Evolutionary conservation across 2,329 filamentous ascomycete species (phyloP), one percentile per base, ranked within the genome.

Genomic region (Talaromyces sp.): DNA sequence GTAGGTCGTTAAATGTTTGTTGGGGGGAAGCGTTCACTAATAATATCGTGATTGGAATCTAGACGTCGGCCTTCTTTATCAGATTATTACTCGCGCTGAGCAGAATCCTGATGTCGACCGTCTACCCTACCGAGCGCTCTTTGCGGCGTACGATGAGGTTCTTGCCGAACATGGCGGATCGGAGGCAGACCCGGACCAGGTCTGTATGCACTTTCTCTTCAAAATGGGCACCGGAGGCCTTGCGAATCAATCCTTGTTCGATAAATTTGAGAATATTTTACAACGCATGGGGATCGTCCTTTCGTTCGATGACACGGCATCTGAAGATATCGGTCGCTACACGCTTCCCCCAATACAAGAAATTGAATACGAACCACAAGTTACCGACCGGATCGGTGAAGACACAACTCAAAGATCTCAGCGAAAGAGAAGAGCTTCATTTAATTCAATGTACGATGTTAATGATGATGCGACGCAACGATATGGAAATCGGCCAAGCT

Each of bases 61-160:
- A 93, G 93, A 96, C 80, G 90, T 97, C 75, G 85, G 86, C 67
- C 84, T 92, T 67, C 83, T 97, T 65, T 90, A 92, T 77, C 84
- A 90, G 66, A 91, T 97, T 72, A 88, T 96, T 72, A 81, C 83
- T 67, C 84, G 85, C 70, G 93, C 91, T 50, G 87, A 93, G 78
- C 81, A 85, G 47, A 83, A 90, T 35, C 82, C 86, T 1, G 85
- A 88, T 64, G 84, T 84, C 58, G 86, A 90, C 70, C 84, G 86
- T 63, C 82, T 90, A 25, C 89, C 91, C 3, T 92, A 90, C 65
- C 88, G 88, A 73, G 91, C 92, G 10, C 84, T 97, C 19, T 96
- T 96, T 78, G 84, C 85, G 62, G 91, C 92, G 35, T 96, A 96
- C 74, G 90, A 95, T 73, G 83, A 86, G 64, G 84, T 93, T 49